Percentiles rank a stretch among this genome's conserved stretches.
Evolutionary conservation across 2,329 filamentous ascomycete species (phyloP).

Genomic region (Fusarium coicis): DNA sequence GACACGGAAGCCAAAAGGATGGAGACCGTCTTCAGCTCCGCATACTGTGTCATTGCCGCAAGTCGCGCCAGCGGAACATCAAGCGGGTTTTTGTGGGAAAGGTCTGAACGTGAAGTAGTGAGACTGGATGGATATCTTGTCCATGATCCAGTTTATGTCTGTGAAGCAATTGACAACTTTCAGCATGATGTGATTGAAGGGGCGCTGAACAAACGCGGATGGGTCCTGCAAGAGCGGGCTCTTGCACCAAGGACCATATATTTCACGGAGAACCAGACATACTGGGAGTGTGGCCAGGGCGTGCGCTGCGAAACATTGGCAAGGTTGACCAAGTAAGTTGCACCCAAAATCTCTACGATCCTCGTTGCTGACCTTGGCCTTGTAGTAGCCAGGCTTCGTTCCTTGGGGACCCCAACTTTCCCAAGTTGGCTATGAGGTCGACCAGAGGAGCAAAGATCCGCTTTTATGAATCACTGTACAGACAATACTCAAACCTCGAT

Average conservation of each 20-base stretch:
- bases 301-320: conserved; percentile 29
- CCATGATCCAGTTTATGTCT: conserved; percentile 4
- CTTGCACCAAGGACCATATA: conserved; percentile 32
- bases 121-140: neutral
- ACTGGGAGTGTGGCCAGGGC: conserved; percentile 34
- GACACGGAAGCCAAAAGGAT: neutral
- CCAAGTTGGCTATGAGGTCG: neutral
- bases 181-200: conserved; percentile 24
- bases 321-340: conserved; percentile 27
- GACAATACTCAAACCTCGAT: conserved; percentile 24
- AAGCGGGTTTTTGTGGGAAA: conserved; percentile 7
- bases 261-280: conserved; percentile 28
- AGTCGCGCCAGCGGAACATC: conserved; percentile 5
- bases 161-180: conserved; percentile 30
- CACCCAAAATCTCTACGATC: rapidly evolving
- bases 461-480: conserved; percentile 29
- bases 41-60: conserved; percentile 7
- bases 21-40: neutral
- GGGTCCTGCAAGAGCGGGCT: conserved; percentile 20
- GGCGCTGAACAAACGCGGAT: conserved; percentile 6
- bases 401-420: conserved; percentile 37
- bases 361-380: neutral
- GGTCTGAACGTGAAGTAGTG: neutral
- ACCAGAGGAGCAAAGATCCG: conserved; percentile 25
- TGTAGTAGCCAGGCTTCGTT: conserved; percentile 21